These are phyloP conservation scores for Linnemannia elongata DNA, from an alignment of 192 early-diverging fungal species.

Conservation along the genomic window DNA sequence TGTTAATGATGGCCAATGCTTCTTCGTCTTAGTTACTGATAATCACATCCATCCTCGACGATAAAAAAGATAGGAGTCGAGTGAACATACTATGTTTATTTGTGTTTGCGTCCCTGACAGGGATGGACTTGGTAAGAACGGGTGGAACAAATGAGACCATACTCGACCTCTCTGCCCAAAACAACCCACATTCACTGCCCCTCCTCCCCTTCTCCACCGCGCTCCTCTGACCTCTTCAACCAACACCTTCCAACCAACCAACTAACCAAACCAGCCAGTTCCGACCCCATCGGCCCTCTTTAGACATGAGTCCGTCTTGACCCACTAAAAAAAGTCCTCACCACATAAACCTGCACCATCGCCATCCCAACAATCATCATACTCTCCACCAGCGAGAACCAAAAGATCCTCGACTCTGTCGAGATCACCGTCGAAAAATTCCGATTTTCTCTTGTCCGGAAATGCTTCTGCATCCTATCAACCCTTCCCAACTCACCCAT, in stretches of 20 bases:
- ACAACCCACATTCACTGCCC: no score
- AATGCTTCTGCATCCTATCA: conserved; percentile 87
- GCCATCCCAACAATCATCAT: conserved; percentile 85
- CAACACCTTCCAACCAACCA: background rate
- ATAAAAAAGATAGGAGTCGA: no score
- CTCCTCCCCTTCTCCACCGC: no score
- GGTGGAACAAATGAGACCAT: no score
- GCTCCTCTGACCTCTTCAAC: background rate
- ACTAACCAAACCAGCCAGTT: background rate
- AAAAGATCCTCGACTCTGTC: conserved; percentile 90
- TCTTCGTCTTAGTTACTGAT: no score
- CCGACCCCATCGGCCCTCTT: background rate
- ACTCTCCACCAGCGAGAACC: conserved; percentile 90
- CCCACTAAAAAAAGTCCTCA: conserved; percentile 91
- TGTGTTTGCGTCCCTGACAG: background rate
- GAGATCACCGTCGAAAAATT: conserved; percentile 91
- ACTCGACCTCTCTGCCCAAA: no score
- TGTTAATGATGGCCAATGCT: no score
- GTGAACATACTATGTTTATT: no score
- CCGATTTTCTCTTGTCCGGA: conserved; percentile 90
- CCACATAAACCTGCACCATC: conserved; percentile 92
- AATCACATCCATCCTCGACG: no score
- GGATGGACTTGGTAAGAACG: background rate
- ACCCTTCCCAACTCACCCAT: conserved; percentile 74
- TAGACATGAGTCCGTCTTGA: conserved; percentile 63